Evolutionary conservation across 2,329 filamentous ascomycete species (phyloP).

Genomic region (Stemphylium vesicarium): DNA sequence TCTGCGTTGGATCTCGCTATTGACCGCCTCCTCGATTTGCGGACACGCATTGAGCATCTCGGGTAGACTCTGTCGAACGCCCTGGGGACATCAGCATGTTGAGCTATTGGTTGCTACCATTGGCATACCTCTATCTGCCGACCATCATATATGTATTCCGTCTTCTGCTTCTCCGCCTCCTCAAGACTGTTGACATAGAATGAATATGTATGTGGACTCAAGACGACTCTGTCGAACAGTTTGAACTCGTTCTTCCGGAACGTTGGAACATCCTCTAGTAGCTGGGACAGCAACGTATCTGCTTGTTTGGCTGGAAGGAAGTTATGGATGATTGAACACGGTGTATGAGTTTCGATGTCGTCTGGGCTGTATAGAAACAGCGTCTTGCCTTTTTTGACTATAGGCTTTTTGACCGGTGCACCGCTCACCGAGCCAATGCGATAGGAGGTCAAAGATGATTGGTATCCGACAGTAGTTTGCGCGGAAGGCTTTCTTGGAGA

Average conservation of each 20-base stretch:
- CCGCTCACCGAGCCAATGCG: slow-evolving; percentile 18
- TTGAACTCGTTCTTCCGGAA: slow-evolving; percentile 79
- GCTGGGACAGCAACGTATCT: slow-evolving; percentile 74
- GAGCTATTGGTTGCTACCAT: not conserved
- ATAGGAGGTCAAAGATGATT: slow-evolving; percentile 51
- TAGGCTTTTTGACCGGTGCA: slow-evolving; percentile 45
- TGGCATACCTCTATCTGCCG: slow-evolving; percentile 64
- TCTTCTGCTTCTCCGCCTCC: slow-evolving; percentile 72
- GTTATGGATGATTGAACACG: slow-evolving; percentile 91
- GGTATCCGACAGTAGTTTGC: slow-evolving; percentile 46
- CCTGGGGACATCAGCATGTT: slow-evolving; percentile 41
- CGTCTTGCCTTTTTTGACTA: slow-evolving; percentile 80
- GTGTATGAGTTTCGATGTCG: slow-evolving; percentile 82
- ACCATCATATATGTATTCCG: slow-evolving; percentile 87
- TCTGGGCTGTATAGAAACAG: slow-evolving; percentile 81
- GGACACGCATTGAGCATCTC: slow-evolving; percentile 73
- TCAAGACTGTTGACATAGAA: slow-evolving; percentile 81
- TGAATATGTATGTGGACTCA: slow-evolving; percentile 81
- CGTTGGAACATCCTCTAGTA: slow-evolving; percentile 73
- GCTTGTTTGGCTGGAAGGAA: slow-evolving; percentile 78
- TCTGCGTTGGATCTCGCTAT: slow-evolving; percentile 73
- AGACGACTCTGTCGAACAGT: slow-evolving; percentile 85
- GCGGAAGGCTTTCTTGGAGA: slow-evolving; percentile 43
- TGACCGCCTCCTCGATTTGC: slow-evolving; percentile 76
- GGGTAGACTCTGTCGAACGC: slow-evolving; percentile 78